phyloP scores from a whole-genome alignment of 768 basidiomycete species.

The Suillus occidentalis region DNA sequence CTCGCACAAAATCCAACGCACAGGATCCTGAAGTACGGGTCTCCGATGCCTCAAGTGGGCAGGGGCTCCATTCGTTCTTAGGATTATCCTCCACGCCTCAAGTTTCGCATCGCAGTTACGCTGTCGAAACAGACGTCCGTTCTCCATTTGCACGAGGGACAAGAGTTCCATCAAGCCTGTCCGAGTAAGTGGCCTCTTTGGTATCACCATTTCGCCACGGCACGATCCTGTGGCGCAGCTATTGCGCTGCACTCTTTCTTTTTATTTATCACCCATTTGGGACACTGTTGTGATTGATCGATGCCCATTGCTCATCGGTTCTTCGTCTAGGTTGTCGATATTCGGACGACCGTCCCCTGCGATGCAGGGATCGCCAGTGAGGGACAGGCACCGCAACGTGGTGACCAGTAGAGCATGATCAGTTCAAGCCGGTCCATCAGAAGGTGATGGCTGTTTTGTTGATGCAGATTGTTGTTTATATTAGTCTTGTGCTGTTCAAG shows the following conservation, averaged over 20 bases:
- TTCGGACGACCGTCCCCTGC: slow-evolving; percentile 29
- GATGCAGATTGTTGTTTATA: neutral
- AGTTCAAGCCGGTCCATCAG: neutral
- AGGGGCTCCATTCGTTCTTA: neutral
- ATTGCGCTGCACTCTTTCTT: neutral
- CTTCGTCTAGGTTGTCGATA: slow-evolving; percentile 2
- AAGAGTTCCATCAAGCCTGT: slow-evolving; percentile 19
- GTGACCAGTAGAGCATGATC: neutral
- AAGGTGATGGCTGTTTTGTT: neutral
- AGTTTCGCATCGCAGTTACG: slow-evolving; percentile 12
- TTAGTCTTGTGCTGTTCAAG: neutral
- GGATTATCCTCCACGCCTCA: slow-evolving; percentile 15
- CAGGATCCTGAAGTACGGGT: neutral
- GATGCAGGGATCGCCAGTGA: neutral
- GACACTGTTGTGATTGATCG: neutral
- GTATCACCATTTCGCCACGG: neutral
- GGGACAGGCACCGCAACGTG: neutral
- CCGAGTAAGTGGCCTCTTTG: slow-evolving; percentile 22
- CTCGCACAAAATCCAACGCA: neutral
- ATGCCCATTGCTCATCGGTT: neutral
- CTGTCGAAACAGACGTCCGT: slow-evolving; percentile 25
- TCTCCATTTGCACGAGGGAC: slow-evolving; percentile 28
- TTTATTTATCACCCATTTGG: neutral
- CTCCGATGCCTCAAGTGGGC: slow-evolving; percentile 2
- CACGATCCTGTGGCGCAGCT: neutral